Conservation (phyloP, 2,329 filamentous ascomycete genomes). For the Calonectria naviculata region DNA sequence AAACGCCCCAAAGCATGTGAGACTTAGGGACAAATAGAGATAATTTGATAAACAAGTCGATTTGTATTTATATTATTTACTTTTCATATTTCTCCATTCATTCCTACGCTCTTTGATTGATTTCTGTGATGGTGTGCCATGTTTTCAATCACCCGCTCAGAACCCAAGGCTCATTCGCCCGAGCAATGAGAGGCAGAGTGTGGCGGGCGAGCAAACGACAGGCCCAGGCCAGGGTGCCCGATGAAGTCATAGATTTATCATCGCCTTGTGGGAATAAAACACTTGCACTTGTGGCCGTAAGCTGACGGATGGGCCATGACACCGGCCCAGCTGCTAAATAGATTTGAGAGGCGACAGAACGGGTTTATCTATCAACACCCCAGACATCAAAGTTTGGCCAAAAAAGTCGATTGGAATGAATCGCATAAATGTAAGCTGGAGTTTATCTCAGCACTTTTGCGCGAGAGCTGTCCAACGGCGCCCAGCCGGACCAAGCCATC, state of each 20-base stretch:
- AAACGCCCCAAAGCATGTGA: too few relatives aligned
- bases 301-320: background rate
- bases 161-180: too few relatives aligned
- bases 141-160: too few relatives aligned
- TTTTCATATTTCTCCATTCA: too few relatives aligned
- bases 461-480: background rate
- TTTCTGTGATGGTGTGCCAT: too few relatives aligned
- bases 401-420: background rate
- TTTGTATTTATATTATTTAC: too few relatives aligned
- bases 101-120: too few relatives aligned
- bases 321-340: background rate
- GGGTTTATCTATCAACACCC: background rate
- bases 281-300: background rate
- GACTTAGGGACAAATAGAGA: too few relatives aligned
- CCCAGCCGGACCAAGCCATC: background rate
- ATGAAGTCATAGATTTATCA: slow-evolving; percentile 10
- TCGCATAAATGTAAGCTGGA: background rate
- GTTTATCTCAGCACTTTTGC: background rate
- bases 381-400: background rate
- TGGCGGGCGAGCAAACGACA: too few relatives aligned
- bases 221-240: too few relatives aligned
- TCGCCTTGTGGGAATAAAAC: background rate
- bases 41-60: too few relatives aligned
- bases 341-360: background rate
- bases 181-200: too few relatives aligned